Evolutionary conservation across 176 grass and related monocot genomes (phyloP).

Genomic region (Bothriochloa decipiens): DNA sequence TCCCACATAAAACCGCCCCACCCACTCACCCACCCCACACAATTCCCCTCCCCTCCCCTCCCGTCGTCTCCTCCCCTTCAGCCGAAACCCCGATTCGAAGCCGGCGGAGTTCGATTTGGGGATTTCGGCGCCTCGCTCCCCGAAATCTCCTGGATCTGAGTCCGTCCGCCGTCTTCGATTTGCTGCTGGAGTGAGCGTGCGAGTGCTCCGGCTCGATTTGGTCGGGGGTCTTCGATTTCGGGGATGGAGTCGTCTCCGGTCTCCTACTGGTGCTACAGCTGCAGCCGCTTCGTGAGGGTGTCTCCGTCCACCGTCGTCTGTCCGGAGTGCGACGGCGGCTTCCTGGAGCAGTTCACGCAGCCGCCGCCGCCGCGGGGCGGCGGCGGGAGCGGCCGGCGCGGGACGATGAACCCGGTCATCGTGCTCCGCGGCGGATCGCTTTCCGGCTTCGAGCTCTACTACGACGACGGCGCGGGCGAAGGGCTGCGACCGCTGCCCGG

Average conservation of each 20-base stretch:
- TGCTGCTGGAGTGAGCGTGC: slow-evolving; percentile 1
- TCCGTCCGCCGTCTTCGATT: slow-evolving; percentile 15
- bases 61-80: neutral
- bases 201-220: slow-evolving; percentile 12
- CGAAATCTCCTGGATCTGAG: slow-evolving; percentile 29
- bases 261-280: slow-evolving; percentile 81
- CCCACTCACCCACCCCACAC: slow-evolving; percentile 39
- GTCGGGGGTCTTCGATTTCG: neutral
- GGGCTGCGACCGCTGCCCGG: slow-evolving; percentile 67
- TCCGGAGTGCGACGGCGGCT: slow-evolving; percentile 76
- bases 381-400: slow-evolving; percentile 55
- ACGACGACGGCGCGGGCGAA: slow-evolving; percentile 72
- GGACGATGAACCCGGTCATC: slow-evolving; percentile 75
- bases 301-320: slow-evolving; percentile 59
- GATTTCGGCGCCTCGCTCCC: slow-evolving; percentile 35
- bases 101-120: slow-evolving; percentile 48
- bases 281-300: slow-evolving; percentile 73
- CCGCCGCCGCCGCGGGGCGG: slow-evolving; percentile 50
- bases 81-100: slow-evolving; percentile 37
- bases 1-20: slow-evolving; percentile 47
- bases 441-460: slow-evolving; percentile 71
- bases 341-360: slow-evolving; percentile 72
- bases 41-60: slow-evolving; percentile 32
- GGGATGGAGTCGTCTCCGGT: slow-evolving; percentile 63
- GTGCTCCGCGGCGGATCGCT: slow-evolving; percentile 69